Conservation (phyloP, 2,329 filamentous ascomycete genomes). For the Cordyceps javanica region DNA sequence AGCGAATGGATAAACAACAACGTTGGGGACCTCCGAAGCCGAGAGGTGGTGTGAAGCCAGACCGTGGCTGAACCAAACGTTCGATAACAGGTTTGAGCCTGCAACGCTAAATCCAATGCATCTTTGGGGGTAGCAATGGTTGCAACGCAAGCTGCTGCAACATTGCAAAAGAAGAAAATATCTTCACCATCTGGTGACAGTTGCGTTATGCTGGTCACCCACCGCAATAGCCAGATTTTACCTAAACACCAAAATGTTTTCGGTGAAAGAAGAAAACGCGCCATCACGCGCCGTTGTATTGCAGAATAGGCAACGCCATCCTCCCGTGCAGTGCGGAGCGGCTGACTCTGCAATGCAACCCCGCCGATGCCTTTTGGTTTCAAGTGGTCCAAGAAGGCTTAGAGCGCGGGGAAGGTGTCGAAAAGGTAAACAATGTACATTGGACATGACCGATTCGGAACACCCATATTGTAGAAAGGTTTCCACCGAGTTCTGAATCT, state of each 20-base stretch:
- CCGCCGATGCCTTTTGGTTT: background rate
- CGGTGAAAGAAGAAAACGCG: background rate
- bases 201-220: background rate
- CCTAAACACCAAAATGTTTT: background rate
- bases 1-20: background rate
- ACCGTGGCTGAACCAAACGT: background rate
- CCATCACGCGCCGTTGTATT: background rate
- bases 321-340: background rate
- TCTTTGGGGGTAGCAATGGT: background rate
- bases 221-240: background rate
- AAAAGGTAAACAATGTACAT: background rate
- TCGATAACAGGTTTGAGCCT: background rate
- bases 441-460: background rate
- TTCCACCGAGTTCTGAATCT: too few relatives aligned
- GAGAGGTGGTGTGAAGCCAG: background rate
- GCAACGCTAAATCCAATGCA: background rate
- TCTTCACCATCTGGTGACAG: background rate
- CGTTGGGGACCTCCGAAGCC: background rate
- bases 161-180: background rate
- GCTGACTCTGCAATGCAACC: background rate
- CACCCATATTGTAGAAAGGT: too few relatives aligned
- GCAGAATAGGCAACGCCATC: background rate
- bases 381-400: constrained; percentile 7
- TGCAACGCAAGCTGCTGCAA: background rate
- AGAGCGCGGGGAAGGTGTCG: background rate